These are phyloP conservation scores for Alternaria alternata DNA, from an alignment of 2,329 filamentous ascomycete species.

Conservation along the genomic window DNA sequence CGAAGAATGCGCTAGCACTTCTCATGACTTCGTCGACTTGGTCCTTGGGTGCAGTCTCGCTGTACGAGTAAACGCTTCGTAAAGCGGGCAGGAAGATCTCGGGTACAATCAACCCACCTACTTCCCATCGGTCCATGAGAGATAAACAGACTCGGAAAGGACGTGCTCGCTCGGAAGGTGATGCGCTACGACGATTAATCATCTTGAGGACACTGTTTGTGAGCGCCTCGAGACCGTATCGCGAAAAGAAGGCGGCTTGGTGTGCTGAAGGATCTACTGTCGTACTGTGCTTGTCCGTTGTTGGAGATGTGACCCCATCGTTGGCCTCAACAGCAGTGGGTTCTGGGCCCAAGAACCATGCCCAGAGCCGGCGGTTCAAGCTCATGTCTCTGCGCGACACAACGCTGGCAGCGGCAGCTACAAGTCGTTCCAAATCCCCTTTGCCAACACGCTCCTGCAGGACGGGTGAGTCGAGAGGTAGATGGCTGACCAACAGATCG, in stretches of 20 bases:
- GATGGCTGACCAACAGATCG: constrained; percentile 87
- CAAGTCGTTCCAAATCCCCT: constrained; percentile 80
- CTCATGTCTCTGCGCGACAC: constrained; percentile 95
- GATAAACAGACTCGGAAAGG: constrained; percentile 94
- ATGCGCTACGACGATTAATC: constrained; percentile 66
- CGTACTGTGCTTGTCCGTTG: constrained; percentile 61
- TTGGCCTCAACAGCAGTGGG: constrained; percentile 52
- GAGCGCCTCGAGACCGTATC: constrained; percentile 77
- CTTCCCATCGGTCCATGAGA: constrained; percentile 98
- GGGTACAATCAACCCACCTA: constrained; percentile 87
- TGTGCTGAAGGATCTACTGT: constrained; percentile 50
- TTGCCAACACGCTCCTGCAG: constrained; percentile 77
- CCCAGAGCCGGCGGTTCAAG: constrained; percentile 91
- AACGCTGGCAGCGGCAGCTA: constrained; percentile 84
- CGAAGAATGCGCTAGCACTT: constrained; percentile 95
- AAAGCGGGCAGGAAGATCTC: constrained; percentile 88
- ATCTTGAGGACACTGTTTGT: constrained; percentile 78
- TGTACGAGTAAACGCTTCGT: constrained; percentile 79
- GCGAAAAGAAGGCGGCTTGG: constrained; percentile 76
- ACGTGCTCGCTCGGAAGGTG: constrained; percentile 74
- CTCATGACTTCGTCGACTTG: constrained; percentile 87
- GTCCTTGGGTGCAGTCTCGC: constrained; percentile 69
- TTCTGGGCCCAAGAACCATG: constrained; percentile 90
- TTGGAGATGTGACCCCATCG: constrained; percentile 47
- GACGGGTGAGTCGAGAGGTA: constrained; percentile 84